Percentiles rank a stretch among this genome's conserved stretches.
phyloP scores from a whole-genome alignment of 495 filamentous ascomycete genomes.

The Aspergillus biplanus region DNA sequence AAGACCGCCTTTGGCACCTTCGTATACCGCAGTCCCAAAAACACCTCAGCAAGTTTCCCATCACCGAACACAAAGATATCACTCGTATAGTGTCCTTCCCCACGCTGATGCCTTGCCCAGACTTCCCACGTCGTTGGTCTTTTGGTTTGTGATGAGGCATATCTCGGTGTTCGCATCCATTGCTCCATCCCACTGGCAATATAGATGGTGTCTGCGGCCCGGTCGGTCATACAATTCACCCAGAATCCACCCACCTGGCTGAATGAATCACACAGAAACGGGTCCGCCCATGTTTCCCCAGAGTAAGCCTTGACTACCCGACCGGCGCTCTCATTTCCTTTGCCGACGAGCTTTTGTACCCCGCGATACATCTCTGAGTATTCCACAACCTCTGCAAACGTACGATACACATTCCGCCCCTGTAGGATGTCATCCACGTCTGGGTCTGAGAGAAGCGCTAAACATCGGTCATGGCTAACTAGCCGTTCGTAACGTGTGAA shows the following conservation, averaged over 20 bases:
- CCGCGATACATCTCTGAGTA: constrained; percentile 51
- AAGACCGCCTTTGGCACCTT: constrained; percentile 48
- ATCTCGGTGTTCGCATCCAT: constrained; percentile 49
- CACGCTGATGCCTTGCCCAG: constrained; percentile 40
- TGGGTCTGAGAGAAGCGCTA: constrained; percentile 37
- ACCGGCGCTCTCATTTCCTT: constrained; percentile 47
- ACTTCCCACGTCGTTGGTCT: constrained; percentile 49
- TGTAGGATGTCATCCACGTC: constrained; percentile 54
- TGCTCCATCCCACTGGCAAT: constrained; percentile 52
- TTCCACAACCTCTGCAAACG: constrained; percentile 52
- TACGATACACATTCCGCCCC: constrained; percentile 51
- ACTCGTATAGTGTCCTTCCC: constrained; percentile 42
- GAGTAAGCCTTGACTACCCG: constrained; percentile 41
- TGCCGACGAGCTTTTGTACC: constrained; percentile 49
- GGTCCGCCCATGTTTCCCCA: constrained; percentile 44
- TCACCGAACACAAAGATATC: constrained; percentile 58
- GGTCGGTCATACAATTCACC: constrained; percentile 57
- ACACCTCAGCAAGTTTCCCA: constrained; percentile 47
- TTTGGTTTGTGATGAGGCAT: constrained; percentile 18
- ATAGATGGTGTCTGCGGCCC: constrained; percentile 44
- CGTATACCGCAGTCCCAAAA: constrained; percentile 54
- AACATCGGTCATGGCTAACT: constrained; percentile 41
- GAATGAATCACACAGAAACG: constrained; percentile 43
- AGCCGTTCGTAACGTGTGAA: constrained; percentile 51
- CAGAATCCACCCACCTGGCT: constrained; percentile 56